A percentile compares a stretch with the other conserved stretches of the same genome.
These are phyloP conservation scores for Mallotus nudiflorus DNA, from an alignment of 345 rosid genomes.

Conservation along the genomic window DNA sequence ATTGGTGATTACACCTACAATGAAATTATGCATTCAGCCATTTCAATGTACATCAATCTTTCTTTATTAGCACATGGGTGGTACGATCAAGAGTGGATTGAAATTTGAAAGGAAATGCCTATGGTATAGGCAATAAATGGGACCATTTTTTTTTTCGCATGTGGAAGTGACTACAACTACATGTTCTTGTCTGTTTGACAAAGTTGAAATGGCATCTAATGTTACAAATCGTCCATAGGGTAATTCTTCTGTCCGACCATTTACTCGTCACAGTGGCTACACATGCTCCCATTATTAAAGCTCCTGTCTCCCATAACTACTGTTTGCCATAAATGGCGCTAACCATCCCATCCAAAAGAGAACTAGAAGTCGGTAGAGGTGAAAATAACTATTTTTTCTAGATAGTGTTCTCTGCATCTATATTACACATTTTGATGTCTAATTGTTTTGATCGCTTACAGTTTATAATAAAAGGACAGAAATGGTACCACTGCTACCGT, in stretches of 20 bases:
- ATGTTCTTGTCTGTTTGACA: slow-evolving; percentile 13
- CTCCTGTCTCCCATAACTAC: slow-evolving; percentile 4
- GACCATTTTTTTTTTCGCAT: not conserved
- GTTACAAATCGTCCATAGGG: not conserved
- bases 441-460: too few species aligned
- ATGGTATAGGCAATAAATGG: not conserved
- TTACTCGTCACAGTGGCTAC: not conserved
- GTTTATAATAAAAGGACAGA: too few species aligned
- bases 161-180: not conserved
- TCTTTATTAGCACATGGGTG: not conserved
- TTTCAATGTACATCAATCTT: not conserved
- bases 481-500: too few species aligned
- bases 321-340: slow-evolving; percentile 23
- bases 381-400: not conserved
- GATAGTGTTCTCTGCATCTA: too few species aligned
- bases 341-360: not conserved
- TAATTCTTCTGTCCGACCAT: not conserved
- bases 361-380: not conserved
- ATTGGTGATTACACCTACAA: too few species aligned
- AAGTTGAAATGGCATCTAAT: slow-evolving; percentile 10
- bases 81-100: not conserved
- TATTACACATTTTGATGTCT: too few species aligned
- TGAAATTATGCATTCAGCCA: not conserved
- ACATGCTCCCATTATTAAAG: not conserved
- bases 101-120: not conserved